Percentiles rank a stretch among this genome's conserved stretches.
phyloP scores from a whole-genome alignment of 352 stramenopile species.

The Pythium dissotocum region DNA sequence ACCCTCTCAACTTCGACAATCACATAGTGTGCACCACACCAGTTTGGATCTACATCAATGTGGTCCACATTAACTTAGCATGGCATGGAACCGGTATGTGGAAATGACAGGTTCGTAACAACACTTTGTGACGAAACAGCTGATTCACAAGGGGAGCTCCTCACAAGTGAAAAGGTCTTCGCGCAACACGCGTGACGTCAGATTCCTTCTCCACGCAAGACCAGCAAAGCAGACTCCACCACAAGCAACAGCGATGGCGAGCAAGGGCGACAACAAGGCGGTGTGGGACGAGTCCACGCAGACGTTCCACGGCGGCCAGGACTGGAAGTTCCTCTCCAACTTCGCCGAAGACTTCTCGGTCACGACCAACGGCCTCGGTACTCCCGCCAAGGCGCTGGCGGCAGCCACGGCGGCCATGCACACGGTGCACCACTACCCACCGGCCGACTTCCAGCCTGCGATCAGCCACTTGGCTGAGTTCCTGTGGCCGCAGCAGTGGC shows the following conservation, averaged over 20 bases:
- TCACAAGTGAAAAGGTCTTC: no score
- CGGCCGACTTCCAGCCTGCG: constrained; percentile 88
- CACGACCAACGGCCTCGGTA: constrained; percentile 88
- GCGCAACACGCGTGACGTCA: no score
- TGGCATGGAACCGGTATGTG: background rate
- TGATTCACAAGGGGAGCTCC: background rate
- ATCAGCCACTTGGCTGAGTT: constrained; percentile 89
- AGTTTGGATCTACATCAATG: background rate
- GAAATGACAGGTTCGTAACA: background rate
- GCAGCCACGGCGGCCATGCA: constrained; percentile 71
- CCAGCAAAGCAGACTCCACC: background rate
- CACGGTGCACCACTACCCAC: constrained; percentile 89
- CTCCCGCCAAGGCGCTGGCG: constrained; percentile 63
- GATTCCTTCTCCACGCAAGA: no score
- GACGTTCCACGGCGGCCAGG: constrained; percentile 91
- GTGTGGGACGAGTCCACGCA: constrained; percentile 85
- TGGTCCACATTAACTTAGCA: background rate
- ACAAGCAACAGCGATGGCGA: background rate
- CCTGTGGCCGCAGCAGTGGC: constrained; percentile 65
- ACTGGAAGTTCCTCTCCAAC: constrained; percentile 91
- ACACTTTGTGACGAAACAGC: background rate
- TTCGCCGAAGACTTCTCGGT: constrained; percentile 91
- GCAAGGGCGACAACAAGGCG: constrained; percentile 3
- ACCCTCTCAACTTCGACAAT: background rate
- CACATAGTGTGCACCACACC: background rate